These are phyloP conservation scores for Aquilaria agallochum DNA, from an alignment of 441 rosid genomes.

Conservation along the genomic window DNA sequence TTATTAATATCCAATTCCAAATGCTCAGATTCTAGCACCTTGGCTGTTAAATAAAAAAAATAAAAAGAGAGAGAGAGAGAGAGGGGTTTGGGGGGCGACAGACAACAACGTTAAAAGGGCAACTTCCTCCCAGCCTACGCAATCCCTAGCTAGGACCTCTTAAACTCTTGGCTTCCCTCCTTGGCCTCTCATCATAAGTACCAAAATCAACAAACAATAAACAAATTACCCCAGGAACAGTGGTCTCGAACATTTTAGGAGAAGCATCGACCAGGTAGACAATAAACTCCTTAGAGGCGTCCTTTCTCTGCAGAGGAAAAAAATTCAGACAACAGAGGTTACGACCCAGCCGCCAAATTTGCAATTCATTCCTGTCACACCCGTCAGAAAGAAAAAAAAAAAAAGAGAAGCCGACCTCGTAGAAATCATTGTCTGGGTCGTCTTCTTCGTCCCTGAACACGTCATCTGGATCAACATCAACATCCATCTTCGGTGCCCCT, in stretches of 20 bases:
- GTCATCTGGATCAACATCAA: slow-evolving; percentile 74
- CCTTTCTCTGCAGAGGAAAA: slow-evolving; percentile 42
- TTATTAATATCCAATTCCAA: no score
- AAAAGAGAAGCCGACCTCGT: slow-evolving; percentile 36
- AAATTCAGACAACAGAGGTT: not conserved
- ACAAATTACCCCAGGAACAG: slow-evolving; percentile 40
- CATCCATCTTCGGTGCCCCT: no score
- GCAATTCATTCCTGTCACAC: not conserved
- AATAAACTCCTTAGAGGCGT: slow-evolving; percentile 60
- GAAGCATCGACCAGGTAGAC: slow-evolving; percentile 88
- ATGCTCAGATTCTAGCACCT: no score
- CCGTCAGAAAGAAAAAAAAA: not conserved
- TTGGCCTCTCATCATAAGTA: not conserved
- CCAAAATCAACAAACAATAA: not conserved
- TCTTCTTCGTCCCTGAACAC: slow-evolving; percentile 87
- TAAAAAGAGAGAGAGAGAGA: no score
- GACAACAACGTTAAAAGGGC: no score
- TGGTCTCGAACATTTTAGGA: slow-evolving; percentile 72
- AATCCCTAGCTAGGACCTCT: no score
- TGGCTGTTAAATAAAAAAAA: no score
- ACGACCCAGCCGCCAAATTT: not conserved
- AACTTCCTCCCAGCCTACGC: no score
- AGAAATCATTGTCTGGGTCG: slow-evolving; percentile 59
- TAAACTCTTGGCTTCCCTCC: no score
- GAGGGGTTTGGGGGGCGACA: no score